Evolutionary conservation across 2,329 filamentous ascomycete genomes (phyloP), one percentile per base, ranked within the genome.

Genomic region (Aaosphaeria arxii): DNA sequence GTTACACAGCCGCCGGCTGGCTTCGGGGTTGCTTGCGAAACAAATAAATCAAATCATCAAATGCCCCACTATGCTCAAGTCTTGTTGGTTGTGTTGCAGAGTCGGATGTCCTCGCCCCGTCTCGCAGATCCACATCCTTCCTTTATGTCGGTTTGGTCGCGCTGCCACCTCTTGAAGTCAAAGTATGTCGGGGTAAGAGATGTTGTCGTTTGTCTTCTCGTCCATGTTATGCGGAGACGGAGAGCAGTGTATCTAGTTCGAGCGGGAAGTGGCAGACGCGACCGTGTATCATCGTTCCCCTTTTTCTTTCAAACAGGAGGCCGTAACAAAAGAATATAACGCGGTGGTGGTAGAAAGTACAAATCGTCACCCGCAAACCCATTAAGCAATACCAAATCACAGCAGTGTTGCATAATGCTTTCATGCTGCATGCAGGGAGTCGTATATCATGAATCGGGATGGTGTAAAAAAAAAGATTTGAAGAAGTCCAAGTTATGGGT

Each of bases 391-490:
- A 56, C 57, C 58, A 44, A 48, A 49, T 32, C 50, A 49, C 46
- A 43, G 30, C 51, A 24, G 46, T 56, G 50, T 44, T 56, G 60
- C 59, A 60, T 52, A 59, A 24, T 62, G 63, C 63, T 56, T 44
- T 55, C 9, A 62, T 66, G 61, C 54, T 49, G 56, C 52, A 67
- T 65, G 65, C 62, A 66, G 58, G 53, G 57, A 64, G 63, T 66
- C 64, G 58, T 67, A 62, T 67, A 62, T 67, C 65, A 56, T 66
- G 50, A 59, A 24, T 24, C 17, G 17, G 17, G 17, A 24, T 24
- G 48, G 40, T 44, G 44, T 30, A 56, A 50, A 36, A 53, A 59
- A 55, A 57, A 60, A 63, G 55, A 49, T 24, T 24, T 24, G 17
- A 24, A 24, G 17, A 24, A 24, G 17, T 58, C 55, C 56, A 60